These are phyloP conservation scores for Xylona heveae DNA, from an alignment of 495 filamentous ascomycete genomes.

Conservation along the genomic window DNA sequence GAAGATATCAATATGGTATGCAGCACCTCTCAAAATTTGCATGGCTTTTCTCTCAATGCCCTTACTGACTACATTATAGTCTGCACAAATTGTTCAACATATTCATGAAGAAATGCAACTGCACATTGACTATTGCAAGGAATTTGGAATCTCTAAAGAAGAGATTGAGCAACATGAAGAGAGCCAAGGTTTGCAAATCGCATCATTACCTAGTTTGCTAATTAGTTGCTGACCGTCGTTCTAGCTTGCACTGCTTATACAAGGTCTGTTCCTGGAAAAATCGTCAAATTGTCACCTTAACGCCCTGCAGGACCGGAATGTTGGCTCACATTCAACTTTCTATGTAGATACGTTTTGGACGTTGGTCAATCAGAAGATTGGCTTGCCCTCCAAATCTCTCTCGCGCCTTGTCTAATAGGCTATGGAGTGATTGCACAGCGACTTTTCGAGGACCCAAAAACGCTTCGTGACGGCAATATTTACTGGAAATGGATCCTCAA, in stretches of 20 bases:
- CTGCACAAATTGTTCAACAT: conserved; percentile 47
- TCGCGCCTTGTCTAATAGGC: conserved; percentile 71
- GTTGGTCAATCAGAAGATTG: conserved; percentile 72
- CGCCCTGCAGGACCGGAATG: conserved; percentile 17
- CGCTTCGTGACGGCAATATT: conserved; percentile 41
- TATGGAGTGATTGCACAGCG: conserved; percentile 58
- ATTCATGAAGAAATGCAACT: conserved; percentile 61
- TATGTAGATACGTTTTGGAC: conserved; percentile 63
- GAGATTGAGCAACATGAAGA: conserved; percentile 58
- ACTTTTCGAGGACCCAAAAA: conserved; percentile 32
- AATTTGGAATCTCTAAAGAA: conserved; percentile 55
- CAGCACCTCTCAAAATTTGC: conserved; percentile 19
- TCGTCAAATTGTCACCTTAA: conserved; percentile 1
- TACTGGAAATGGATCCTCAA: conserved; percentile 85
- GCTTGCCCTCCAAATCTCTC: conserved; percentile 59
- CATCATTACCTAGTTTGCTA: not conserved
- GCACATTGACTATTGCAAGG: conserved; percentile 58
- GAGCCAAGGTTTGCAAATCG: conserved; percentile 33
- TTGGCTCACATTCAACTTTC: no score
- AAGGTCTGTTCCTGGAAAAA: conserved; percentile 14
- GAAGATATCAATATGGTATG: conserved; percentile 37
- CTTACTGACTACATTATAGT: conserved; percentile 25
- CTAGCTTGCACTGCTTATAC: conserved; percentile 54
- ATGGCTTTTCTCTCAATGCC: not conserved
- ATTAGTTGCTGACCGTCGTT: conserved; percentile 8